Base-by-base conservation (phyloP, 2,329 filamentous ascomycete genomes). In the Cladobotryum mycophilum region DNA sequence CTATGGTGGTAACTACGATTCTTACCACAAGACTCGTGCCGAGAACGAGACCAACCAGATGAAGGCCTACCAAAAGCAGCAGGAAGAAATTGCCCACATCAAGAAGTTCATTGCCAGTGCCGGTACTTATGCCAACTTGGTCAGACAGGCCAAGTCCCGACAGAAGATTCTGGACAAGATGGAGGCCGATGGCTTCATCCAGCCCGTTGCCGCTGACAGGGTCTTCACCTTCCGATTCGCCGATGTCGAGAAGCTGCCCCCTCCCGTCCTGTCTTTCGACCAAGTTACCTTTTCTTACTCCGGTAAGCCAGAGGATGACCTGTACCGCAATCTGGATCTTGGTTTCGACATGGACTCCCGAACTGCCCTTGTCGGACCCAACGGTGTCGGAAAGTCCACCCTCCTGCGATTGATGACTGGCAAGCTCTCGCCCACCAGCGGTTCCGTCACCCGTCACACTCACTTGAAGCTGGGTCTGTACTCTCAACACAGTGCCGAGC, bases 81-180 rank as follows among this genome's bases (percentile, higher is more conserved):
- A 99, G 70, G 93, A 99, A 56, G 93, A 99, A 78, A 99, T 99
- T 70, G 81, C 84, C 61, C 95, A 99, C 79, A 99, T 99, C 81
- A 97, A 99, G 81, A 96, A 97, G 76, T 99, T 99, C 80, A 99
- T 99, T 70, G 93, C 95, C 66, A 96, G 92, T 55, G 93, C 93
- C 52, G 93, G 95, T 91, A 99, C 93, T 55, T 99, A 99, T 67
- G 93, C 95, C 82, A 99, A 99, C 79, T 81, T 99, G 78, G 93
- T 99, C 68, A 83, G 89, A 71, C 93, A 99, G 76, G 95, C 95
- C 73, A 99, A 99, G 81, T 97, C 93, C 41, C 85, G 93, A 58
- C 93, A 99, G 75, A 99, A 99, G 89, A 97, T 97, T 72, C 81
- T 97, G 60, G 93, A 99, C 82, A 99, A 99, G 85, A 99, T 99